Conservation (phyloP, 2,329 filamentous ascomycete species). For the Penicillium sp. region DNA sequence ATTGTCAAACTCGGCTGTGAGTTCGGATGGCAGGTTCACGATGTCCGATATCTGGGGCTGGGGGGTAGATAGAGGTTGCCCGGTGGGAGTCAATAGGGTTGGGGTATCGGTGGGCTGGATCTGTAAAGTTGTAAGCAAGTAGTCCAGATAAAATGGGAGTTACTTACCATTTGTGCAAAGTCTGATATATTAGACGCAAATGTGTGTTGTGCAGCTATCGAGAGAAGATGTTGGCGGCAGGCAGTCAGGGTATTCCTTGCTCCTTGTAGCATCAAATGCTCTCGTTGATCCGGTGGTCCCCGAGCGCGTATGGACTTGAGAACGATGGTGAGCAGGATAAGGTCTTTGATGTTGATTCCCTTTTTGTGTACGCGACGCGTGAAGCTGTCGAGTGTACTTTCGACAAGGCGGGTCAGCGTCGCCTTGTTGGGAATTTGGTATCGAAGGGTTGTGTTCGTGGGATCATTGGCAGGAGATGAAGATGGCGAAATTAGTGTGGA, state of each 20-base stretch:
- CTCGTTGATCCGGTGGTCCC: constrained; percentile 27
- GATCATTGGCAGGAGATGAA: background rate
- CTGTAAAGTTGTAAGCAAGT: constrained; percentile 5
- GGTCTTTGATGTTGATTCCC: constrained; percentile 33
- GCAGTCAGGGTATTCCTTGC: constrained; percentile 24
- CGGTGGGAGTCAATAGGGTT: background rate
- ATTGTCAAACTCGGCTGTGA: constrained; percentile 19
- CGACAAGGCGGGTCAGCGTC: constrained; percentile 28
- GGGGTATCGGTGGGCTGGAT: background rate
- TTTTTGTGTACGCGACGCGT: constrained; percentile 28
- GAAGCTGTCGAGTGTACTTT: constrained; percentile 32
- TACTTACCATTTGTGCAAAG: constrained; percentile 7
- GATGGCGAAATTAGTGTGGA: background rate
- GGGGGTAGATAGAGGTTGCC: background rate
- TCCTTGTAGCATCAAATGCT: constrained; percentile 29
- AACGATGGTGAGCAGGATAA: constrained; percentile 32
- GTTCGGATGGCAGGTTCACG: constrained; percentile 11
- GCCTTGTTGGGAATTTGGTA: constrained; percentile 21
- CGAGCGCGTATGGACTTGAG: constrained; percentile 32
- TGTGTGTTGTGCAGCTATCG: constrained; percentile 3
- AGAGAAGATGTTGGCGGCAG: constrained; percentile 22
- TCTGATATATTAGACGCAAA: background rate
- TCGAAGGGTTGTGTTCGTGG: background rate
- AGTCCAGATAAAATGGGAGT: background rate
- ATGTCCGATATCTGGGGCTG: constrained; percentile 11